phyloP scores from a whole-genome alignment of 2,329 filamentous ascomycete species.

The Cordyceps cicadae region DNA sequence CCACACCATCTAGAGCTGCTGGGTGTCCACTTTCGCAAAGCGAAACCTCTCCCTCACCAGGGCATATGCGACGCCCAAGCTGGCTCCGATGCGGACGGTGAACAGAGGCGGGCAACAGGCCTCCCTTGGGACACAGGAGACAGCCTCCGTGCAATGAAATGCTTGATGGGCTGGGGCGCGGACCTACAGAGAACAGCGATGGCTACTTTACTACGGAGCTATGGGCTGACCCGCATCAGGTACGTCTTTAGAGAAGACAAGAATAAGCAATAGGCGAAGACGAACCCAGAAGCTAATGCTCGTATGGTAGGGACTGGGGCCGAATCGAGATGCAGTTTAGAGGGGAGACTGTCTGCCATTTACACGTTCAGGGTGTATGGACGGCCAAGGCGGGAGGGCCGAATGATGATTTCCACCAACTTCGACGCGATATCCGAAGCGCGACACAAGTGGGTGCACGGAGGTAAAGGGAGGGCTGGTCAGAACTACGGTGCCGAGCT shows the following conservation, averaged over 20 bases:
- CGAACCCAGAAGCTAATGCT: background rate
- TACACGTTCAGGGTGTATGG: background rate
- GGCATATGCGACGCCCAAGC: background rate
- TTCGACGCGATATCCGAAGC: background rate
- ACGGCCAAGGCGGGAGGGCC: background rate
- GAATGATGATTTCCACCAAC: slow-evolving; percentile 1
- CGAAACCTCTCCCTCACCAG: background rate
- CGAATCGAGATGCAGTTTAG: slow-evolving; percentile 1
- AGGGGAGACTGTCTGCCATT: background rate
- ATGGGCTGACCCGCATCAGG: background rate
- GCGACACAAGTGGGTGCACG: background rate
- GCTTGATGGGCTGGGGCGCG: background rate
- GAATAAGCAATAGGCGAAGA: background rate
- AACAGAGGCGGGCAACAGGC: background rate
- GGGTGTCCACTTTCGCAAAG: background rate
- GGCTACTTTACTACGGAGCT: background rate
- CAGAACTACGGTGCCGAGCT: background rate
- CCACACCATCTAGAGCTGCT: background rate
- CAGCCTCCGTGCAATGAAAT: background rate
- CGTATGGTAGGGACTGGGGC: background rate
- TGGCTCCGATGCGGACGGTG: background rate
- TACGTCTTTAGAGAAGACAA: background rate
- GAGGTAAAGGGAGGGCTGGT: background rate
- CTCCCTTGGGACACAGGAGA: background rate
- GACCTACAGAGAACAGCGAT: background rate